Evolutionary conservation across 169 alveolate species (phyloP).

Genomic region (Babesia ovata): DNA sequence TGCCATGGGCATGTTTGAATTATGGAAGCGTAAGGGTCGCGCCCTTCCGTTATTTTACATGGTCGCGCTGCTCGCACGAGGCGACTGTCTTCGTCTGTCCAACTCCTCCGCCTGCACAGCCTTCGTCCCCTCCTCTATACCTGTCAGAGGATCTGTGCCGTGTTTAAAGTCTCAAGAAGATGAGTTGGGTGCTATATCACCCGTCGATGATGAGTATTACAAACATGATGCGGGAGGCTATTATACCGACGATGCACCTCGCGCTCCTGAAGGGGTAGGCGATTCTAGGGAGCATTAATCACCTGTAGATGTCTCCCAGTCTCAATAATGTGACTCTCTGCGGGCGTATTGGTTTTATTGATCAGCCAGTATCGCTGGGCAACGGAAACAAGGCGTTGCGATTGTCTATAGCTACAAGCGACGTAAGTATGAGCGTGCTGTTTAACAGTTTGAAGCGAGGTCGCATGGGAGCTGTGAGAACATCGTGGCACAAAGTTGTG

Average conservation of each 20-base stretch:
- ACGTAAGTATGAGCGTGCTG: neutral
- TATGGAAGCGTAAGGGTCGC: neutral
- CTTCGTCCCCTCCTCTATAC: neutral
- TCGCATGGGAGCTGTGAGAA: slow-evolving; percentile 31
- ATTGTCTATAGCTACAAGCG: slow-evolving; percentile 54
- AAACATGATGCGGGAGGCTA: neutral
- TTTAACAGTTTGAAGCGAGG: slow-evolving; percentile 37
- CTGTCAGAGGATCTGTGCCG: neutral
- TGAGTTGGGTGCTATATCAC: neutral
- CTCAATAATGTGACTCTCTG: slow-evolving; percentile 58
- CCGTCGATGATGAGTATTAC: slow-evolving; percentile 1
- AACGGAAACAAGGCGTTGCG: slow-evolving; percentile 37
- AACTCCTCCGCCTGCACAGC: neutral
- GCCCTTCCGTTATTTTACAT: neutral
- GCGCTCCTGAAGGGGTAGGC: slow-evolving; percentile 12
- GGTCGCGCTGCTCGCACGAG: neutral
- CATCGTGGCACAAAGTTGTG: slow-evolving; percentile 69
- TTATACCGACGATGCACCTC: slow-evolving; percentile 18
- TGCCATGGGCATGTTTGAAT: slow-evolving; percentile 17
- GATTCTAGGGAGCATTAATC: neutral
- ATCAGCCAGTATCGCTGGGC: slow-evolving; percentile 31
- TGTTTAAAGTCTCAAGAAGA: neutral
- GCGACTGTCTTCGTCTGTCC: slow-evolving; percentile 19
- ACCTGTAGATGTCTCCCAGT: slow-evolving; percentile 14
- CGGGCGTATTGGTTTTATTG: slow-evolving; percentile 60